These are phyloP conservation scores for Ochetophila trinervis DNA, from an alignment of 306 rosid species.

Conservation along the genomic window DNA sequence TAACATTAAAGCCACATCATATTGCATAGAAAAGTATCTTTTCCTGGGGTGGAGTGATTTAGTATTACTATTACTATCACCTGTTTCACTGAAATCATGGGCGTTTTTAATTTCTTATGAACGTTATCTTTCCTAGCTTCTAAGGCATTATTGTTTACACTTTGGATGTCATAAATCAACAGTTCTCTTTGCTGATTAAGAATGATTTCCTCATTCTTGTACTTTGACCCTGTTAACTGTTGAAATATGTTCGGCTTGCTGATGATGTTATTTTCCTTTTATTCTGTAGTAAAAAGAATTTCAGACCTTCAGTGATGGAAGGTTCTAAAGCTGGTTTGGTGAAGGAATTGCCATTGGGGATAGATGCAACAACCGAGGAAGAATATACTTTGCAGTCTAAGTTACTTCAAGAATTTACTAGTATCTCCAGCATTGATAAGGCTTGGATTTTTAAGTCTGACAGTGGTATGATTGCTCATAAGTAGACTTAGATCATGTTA, in stretches of 20 bases:
- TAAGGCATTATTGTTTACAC: background rate
- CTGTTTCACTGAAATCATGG: background rate
- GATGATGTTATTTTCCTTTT: background rate
- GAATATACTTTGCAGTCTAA: conserved; percentile 63
- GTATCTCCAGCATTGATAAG: conserved; percentile 62
- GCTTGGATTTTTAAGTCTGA: conserved; percentile 67
- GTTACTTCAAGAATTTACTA: conserved; percentile 62
- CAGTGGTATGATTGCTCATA: conserved; percentile 35
- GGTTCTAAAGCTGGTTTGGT: conserved; percentile 30
- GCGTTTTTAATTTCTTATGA: background rate
- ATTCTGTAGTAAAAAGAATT: conserved; percentile 34
- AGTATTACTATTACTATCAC: background rate
- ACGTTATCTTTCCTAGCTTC: background rate
- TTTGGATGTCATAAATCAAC: background rate
- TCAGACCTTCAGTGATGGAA: conserved; percentile 49
- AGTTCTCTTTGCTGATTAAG: background rate
- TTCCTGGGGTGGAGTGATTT: too few species aligned
- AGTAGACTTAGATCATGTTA: background rate
- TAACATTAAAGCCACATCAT: too few species aligned
- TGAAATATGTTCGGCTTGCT: background rate
- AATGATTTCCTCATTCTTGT: background rate
- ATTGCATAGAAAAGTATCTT: too few species aligned
- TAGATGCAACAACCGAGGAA: conserved; percentile 54
- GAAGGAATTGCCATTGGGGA: conserved; percentile 48
- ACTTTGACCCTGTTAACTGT: background rate